A percentile compares a stretch with the other conserved stretches of the same genome.
phyloP scores from a whole-genome alignment of 1,139 yeast genomes.

The Hemisphaericaspora xylanilytica region DNA sequence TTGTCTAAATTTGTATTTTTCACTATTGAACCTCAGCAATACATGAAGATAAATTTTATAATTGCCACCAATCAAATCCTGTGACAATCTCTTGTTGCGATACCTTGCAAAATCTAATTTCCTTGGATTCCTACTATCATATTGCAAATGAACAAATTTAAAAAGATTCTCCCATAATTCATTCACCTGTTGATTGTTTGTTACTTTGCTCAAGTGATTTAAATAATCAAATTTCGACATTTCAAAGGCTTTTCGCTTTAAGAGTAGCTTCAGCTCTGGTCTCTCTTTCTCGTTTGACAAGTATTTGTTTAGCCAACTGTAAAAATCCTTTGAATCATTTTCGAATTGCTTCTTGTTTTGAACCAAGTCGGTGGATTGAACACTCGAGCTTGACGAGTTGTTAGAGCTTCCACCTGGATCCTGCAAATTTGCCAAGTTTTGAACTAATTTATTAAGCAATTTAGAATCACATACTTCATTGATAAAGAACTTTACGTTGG shows the following conservation, averaged over 20 bases:
- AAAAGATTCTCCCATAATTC: slow-evolving; percentile 40
- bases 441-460: slow-evolving; percentile 14
- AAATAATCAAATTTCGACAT: slow-evolving; percentile 70
- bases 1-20: slow-evolving; percentile 43
- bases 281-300: slow-evolving; percentile 63
- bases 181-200: slow-evolving; percentile 49
- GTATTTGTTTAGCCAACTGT: slow-evolving; percentile 70
- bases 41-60: slow-evolving; percentile 35
- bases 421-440: slow-evolving; percentile 8
- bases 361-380: slow-evolving; percentile 17
- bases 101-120: slow-evolving; percentile 22
- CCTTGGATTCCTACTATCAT: slow-evolving; percentile 15
- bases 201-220: slow-evolving; percentile 57
- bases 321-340: slow-evolving; percentile 69
- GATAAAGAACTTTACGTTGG: slow-evolving; percentile 29
- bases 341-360: slow-evolving; percentile 57
- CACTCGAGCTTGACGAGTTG: slow-evolving; percentile 5
- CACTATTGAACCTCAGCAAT: slow-evolving; percentile 41
- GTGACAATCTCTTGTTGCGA: slow-evolving; percentile 22
- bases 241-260: slow-evolving; percentile 62
- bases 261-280: slow-evolving; percentile 59
- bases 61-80: slow-evolving; percentile 25
- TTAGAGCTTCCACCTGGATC: slow-evolving; percentile 11
- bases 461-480: slow-evolving; percentile 32
- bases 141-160: slow-evolving; percentile 30